A percentile compares a stretch with the other conserved stretches of the same genome.
Evolutionary conservation across 164 flowering plant genomes (phyloP).

Genomic region (Umbellularia californica): DNA sequence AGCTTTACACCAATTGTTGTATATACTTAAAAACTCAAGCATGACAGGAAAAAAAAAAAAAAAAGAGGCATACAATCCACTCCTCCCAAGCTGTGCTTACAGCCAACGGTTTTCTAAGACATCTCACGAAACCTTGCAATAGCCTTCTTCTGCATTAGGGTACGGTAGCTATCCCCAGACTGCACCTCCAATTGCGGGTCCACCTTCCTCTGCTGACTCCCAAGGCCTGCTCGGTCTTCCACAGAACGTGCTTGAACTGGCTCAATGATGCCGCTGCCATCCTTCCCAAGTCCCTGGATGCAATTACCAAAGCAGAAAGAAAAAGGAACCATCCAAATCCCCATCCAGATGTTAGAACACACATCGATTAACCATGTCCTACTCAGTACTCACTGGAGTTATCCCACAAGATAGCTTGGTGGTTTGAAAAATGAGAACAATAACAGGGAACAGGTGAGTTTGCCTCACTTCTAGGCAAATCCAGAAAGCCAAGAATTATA

Average conservation of each 20-base stretch:
- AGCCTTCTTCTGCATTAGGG: conserved; percentile 86
- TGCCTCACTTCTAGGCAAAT: neutral
- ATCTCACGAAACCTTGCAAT: conserved; percentile 90
- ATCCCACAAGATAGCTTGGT: neutral
- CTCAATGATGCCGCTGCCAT: conserved; percentile 91
- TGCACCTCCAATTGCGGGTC: conserved; percentile 81
- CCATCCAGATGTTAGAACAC: conserved; percentile 2
- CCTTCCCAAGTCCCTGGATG: conserved; percentile 85
- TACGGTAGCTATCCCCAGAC: conserved; percentile 87
- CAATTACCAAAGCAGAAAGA: conserved; percentile 1
- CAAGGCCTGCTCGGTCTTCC: conserved; percentile 85
- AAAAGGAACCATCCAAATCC: conserved; percentile 7
- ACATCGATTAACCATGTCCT: neutral
- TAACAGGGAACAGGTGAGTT: neutral
- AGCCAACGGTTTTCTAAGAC: conserved; percentile 25
- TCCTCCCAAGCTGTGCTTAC: neutral
- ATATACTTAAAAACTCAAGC: too few relatives aligned
- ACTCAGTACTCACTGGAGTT: neutral
- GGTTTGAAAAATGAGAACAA: neutral
- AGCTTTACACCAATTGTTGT: too few relatives aligned
- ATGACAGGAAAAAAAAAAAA: neutral
- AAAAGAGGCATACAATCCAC: neutral
- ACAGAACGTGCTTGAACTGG: conserved; percentile 80
- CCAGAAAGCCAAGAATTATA: neutral
- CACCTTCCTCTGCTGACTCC: conserved; percentile 70